Evolutionary conservation across 371 early-diverging fungal species (phyloP).

Genomic region (Gilbertella persicaria): DNA sequence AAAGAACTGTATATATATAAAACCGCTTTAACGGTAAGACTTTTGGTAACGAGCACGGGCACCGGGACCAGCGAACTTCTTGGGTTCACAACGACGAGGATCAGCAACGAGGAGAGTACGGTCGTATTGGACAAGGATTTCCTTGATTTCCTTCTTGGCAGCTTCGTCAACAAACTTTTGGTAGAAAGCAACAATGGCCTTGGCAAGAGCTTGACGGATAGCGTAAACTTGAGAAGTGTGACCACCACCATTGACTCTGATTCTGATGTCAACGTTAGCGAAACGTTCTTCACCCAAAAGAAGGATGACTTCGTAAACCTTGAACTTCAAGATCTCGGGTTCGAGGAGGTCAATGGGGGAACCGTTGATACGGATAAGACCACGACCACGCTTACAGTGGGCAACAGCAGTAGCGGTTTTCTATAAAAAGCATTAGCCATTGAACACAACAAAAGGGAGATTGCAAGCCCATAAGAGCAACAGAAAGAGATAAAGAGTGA

Average conservation of each 20-base stretch:
- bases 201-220: conserved; percentile 99
- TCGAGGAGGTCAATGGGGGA: conserved; percentile 96
- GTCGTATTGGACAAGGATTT: conserved; percentile 95
- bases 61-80: conserved; percentile 99
- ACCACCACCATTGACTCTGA: conserved; percentile 99
- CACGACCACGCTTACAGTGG: conserved; percentile 97
- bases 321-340: conserved; percentile 96
- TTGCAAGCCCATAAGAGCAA: background rate
- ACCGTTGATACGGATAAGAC: conserved; percentile 95
- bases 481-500: background rate
- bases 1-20: no score
- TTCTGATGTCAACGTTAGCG: conserved; percentile 95
- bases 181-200: conserved; percentile 99
- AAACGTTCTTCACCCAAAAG: conserved; percentile 97
- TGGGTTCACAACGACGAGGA: conserved; percentile 99
- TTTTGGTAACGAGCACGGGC: conserved; percentile 99
- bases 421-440: conserved; percentile 41
- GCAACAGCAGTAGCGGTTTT: conserved; percentile 99
- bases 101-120: conserved; percentile 99
- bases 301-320: conserved; percentile 99
- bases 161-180: conserved; percentile 99
- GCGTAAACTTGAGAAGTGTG: conserved; percentile 98
- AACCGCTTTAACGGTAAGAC: conserved; percentile 89
- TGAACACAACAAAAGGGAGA: background rate
- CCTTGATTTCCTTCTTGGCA: conserved; percentile 99